Base-by-base conservation (phyloP, 495 filamentous ascomycete genomes). In the Penicillium longicatenatum region DNA sequence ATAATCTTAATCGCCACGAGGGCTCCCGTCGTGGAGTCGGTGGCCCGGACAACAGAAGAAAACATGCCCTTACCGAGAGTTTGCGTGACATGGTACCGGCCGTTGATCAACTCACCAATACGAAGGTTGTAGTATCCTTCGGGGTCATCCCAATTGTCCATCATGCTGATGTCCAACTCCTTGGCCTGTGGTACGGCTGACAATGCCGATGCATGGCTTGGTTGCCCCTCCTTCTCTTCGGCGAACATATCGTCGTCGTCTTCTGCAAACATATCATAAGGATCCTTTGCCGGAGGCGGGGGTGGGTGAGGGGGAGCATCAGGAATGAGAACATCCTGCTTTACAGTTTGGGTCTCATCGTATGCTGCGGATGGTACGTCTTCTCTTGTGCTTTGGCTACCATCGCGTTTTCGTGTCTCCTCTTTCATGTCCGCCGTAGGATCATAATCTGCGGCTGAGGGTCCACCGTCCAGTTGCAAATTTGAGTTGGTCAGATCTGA, bases 191-290 rank as follows among this genome's bases (percentile, higher is more conserved):
- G 79, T 42, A 84, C 73, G 33, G 74, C 70, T 3, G 73, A 71
- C 48, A 83, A 80, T 14, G 75, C 66, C 35, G 78, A 74, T n/a
- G 77, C 66, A 51, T 75, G 66, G 12, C 71, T 61, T 1, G 78
- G 65, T 39, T 75, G 72, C 17, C 70, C 65, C 20, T 79, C 78
- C 20, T 82, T 77, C n/a, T 81, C 78, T 55, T 85, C 86, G 7
- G 86, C 90, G 73, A 95, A 95, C 81, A 95, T 93, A 68, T 94
- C 90, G 57, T 95, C 89, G 57, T 92, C 89, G 56, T 91, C 90
- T 42, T 94, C 90, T 17, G 90, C 91, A 70, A 98, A 98, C 93
- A 98, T 98, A 70, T 98, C 95, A 71, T 92, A 93, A 12, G 90
- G 83, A 54, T 84, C 82, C 50, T 75, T 81, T 26, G 70, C 61